Percentiles rank a stretch among this genome's conserved stretches.
Evolutionary conservation across 1,284 basidiomycete genomes (phyloP).

Genomic region (Papiliotrema nemorosa): DNA sequence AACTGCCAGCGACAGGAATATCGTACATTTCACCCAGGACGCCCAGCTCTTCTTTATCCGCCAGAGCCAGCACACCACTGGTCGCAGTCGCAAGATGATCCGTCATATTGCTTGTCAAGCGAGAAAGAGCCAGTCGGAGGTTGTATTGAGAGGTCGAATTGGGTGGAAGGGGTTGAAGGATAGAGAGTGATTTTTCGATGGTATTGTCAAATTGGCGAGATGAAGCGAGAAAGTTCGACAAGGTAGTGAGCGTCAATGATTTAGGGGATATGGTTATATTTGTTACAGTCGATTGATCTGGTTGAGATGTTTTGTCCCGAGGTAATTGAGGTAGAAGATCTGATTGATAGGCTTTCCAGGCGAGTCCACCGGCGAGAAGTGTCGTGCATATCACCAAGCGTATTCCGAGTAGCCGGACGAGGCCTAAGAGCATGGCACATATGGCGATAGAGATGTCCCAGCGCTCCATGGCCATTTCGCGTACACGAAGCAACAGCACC

Average conservation of each 20-base stretch:
- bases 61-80: slow-evolving; percentile 27
- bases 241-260: slow-evolving; percentile 3
- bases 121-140: slow-evolving; percentile 35
- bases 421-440: slow-evolving; percentile 6
- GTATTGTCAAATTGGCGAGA: slow-evolving; percentile 27
- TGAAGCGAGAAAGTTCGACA: slow-evolving; percentile 18
- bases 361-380: background rate
- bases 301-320: background rate
- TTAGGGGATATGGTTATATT: background rate
- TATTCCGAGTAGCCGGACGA: slow-evolving; percentile 6
- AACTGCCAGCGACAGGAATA: slow-evolving; percentile 29
- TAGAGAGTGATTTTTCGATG: slow-evolving; percentile 9
- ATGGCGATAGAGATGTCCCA: slow-evolving; percentile 24
- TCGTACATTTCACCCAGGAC: slow-evolving; percentile 45
- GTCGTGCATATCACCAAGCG: background rate
- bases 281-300: background rate
- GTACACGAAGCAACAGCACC: background rate
- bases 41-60: slow-evolving; percentile 31
- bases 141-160: slow-evolving; percentile 18
- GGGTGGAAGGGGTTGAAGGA: slow-evolving; percentile 15
- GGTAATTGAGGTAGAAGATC: too few species aligned
- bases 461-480: slow-evolving; percentile 2
- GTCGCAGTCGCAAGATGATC: slow-evolving; percentile 40
- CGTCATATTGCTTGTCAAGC: slow-evolving; percentile 34
- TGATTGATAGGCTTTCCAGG: too few species aligned